Conservation (phyloP, 2,329 filamentous ascomycete species). For the Emergomyces africanus region DNA sequence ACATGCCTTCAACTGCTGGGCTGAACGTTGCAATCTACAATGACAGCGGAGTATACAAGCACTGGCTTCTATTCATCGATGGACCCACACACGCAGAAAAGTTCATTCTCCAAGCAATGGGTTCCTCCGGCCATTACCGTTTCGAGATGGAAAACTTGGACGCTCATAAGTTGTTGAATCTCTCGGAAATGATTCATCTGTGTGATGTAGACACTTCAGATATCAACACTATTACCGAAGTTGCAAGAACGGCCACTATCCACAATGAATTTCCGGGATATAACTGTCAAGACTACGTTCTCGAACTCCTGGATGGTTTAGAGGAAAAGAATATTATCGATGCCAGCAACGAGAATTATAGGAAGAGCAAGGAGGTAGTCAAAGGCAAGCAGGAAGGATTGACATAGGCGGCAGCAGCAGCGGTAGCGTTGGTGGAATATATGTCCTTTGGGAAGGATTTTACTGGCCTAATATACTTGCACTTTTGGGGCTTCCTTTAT, state of each 20-base stretch:
- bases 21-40: background rate
- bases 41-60: background rate
- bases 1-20: background rate
- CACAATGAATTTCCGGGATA: conserved; percentile 13
- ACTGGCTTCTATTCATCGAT: conserved; percentile 3
- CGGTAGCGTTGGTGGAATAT: background rate
- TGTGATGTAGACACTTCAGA: background rate
- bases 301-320: conserved; percentile 14
- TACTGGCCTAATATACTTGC: too few relatives aligned
- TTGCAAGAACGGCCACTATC: conserved; percentile 8
- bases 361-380: background rate
- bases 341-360: background rate
- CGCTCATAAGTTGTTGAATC: background rate
- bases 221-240: background rate
- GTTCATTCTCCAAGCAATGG: background rate
- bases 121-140: background rate
- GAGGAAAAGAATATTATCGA: conserved; percentile 10
- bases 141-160: background rate
- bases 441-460: too few relatives aligned
- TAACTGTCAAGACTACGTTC: conserved; percentile 17
- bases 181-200: background rate
- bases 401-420: background rate
- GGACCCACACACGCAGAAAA: background rate
- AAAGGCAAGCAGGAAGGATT: conserved; percentile 7
- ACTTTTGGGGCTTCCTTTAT: too few relatives aligned